phyloP scores from a whole-genome alignment of 305 asterid genomes.

The Fraxinus angustifolia region DNA sequence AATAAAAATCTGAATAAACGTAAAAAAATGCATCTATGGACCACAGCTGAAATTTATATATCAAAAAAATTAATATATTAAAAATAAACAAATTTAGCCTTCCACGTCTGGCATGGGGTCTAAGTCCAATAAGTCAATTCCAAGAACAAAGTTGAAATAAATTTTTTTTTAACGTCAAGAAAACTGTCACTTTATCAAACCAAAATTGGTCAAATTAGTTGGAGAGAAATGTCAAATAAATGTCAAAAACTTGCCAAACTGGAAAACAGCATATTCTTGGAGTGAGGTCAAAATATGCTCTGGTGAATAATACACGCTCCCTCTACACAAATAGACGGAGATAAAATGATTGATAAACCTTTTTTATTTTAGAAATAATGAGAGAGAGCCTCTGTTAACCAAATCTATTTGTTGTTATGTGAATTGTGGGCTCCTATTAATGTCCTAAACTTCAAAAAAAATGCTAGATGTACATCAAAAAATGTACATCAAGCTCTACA shows the following conservation, averaged over 20 bases:
- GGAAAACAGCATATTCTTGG: constrained; percentile 19
- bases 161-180: background rate
- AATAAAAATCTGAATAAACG: no score
- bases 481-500: no score
- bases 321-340: background rate
- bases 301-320: background rate
- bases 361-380: background rate
- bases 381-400: constrained; percentile 19
- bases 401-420: constrained; percentile 28
- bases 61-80: no score
- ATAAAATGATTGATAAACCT: background rate
- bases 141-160: no score
- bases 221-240: background rate
- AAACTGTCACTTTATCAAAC: background rate
- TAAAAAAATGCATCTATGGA: no score
- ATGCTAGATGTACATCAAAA: no score
- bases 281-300: background rate
- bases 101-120: no score
- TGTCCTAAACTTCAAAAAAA: constrained; percentile 20
- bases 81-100: no score
- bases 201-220: background rate
- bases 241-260: background rate
- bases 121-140: no score
- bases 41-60: no score
- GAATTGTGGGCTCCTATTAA: constrained; percentile 25